Evolutionary conservation across 208 protist species (phyloP), one percentile per base, ranked within the genome.

Genomic region (Leptomonas seymouri): DNA sequence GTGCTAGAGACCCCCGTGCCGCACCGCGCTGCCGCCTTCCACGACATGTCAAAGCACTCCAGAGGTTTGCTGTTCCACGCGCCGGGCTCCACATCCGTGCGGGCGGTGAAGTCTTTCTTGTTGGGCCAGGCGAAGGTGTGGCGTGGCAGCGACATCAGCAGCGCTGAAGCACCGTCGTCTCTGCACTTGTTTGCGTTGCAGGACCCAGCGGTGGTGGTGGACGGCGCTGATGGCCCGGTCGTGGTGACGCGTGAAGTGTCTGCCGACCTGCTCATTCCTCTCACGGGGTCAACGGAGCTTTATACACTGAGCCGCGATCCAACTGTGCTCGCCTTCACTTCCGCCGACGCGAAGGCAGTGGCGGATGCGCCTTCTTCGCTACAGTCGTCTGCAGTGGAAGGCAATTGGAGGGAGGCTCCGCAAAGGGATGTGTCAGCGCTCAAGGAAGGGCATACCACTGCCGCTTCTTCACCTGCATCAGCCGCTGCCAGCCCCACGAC

Each of bases 151-250:
- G 20, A 30, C 39, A 62, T 25, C 46, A 30, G 46, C 12, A 45
- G 28, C 46, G 28, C 31, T 12, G 60, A 67, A 31, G 1, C 46
- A n/a, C 28, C 58, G 6, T 53, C 44, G 28, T 4, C 58, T 18
- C 41, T 67, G 28, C 68, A 74, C 61, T 15, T 74, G 11, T 67
- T 74, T 27, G 68, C 68, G 11, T 14, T 74, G 45, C 49, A 25
- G 1, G 59, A 62, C 23, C 63, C 63, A 1, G 54, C 45, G 8
- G 27, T 44, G 25, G 23, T 49, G 27, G 18, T 64, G 18, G 28
- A 30, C 41, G 21, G 58, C 23, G 45, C 1, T 31, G 44, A 64
- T 8, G 58, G 58, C 25, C 58, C 58, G 8, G 58, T 64, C 3
- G 28, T 53, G 5, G 58, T 64, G 20, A 64, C 58, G 25, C 58